A percentile compares a stretch with the other conserved stretches of the same genome.
phyloP scores from a whole-genome alignment of 495 filamentous ascomycete species.

The Aspergillus sparsus region DNA sequence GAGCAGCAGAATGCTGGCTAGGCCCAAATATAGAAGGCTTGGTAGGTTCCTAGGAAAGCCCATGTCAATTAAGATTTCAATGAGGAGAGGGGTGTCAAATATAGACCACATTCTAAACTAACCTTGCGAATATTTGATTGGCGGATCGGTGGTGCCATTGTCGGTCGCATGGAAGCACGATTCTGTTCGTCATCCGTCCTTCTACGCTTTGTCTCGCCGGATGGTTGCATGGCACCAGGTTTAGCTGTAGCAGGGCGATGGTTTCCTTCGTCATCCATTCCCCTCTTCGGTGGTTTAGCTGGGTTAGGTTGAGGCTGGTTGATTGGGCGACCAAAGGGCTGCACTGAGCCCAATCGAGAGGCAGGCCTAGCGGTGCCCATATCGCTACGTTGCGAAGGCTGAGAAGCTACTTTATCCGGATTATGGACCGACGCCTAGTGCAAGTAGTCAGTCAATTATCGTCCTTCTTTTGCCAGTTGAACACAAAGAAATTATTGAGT shows the following conservation, averaged over 20 bases:
- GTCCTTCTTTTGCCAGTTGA: no score
- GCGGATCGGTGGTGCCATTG: conserved; percentile 81
- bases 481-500: not conserved
- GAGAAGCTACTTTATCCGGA: conserved; percentile 35
- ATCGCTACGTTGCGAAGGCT: conserved; percentile 47
- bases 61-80: conserved; percentile 24
- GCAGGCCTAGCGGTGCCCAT: conserved; percentile 52
- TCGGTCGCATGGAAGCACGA: conserved; percentile 48
- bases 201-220: conserved; percentile 56
- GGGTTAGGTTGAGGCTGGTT: conserved; percentile 59
- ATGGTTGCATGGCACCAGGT: conserved; percentile 45
- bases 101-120: not conserved
- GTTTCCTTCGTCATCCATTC: conserved; percentile 54
- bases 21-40: conserved; percentile 64
- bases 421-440: conserved; percentile 29
- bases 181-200: conserved; percentile 61
- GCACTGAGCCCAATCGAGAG: conserved; percentile 56
- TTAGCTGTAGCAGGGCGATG: conserved; percentile 45
- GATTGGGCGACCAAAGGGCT: conserved; percentile 49
- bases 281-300: conserved; percentile 65
- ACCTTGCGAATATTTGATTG: conserved; percentile 66
- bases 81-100: not conserved
- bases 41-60: conserved; percentile 51
- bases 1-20: conserved; percentile 54
- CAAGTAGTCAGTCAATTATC: not conserved